Conservation (phyloP, 169 alveolate species). For the Miamiensis avidus region DNA sequence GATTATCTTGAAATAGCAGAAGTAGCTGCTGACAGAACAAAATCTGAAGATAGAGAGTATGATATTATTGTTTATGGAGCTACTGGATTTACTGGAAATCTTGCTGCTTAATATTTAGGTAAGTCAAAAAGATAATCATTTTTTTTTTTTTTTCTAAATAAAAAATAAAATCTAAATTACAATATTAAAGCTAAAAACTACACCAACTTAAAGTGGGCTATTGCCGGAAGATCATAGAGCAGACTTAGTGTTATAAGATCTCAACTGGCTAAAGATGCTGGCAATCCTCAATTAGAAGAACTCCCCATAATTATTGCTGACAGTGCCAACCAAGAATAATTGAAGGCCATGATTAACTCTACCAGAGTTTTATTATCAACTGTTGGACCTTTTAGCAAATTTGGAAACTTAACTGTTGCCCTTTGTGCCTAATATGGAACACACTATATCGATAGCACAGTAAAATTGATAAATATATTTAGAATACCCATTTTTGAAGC, state of each 20-base stretch:
- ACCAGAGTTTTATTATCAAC: neutral
- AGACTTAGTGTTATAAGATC: neutral
- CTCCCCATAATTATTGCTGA: neutral
- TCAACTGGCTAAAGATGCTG: neutral
- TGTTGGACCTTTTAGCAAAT: neutral
- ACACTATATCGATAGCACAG: neutral
- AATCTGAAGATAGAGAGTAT: neutral
- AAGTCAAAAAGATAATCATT: neutral
- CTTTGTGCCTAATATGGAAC: neutral
- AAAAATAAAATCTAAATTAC: too few species aligned
- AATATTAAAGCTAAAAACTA: neutral
- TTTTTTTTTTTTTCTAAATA: too few species aligned
- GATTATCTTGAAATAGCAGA: neutral
- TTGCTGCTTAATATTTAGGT: neutral
- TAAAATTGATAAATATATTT: too few species aligned
- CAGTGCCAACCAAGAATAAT: neutral
- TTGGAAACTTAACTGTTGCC: neutral
- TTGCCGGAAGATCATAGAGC: neutral
- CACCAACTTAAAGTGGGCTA: neutral
- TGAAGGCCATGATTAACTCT: neutral
- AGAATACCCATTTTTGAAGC: too few species aligned
- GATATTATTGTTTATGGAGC: neutral
- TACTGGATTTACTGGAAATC: neutral
- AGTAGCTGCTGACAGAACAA: neutral
- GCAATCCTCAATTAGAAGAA: neutral